Evolutionary conservation across 768 basidiomycete genomes (phyloP).

Genomic region (Strobilomyces echinocephalus): DNA sequence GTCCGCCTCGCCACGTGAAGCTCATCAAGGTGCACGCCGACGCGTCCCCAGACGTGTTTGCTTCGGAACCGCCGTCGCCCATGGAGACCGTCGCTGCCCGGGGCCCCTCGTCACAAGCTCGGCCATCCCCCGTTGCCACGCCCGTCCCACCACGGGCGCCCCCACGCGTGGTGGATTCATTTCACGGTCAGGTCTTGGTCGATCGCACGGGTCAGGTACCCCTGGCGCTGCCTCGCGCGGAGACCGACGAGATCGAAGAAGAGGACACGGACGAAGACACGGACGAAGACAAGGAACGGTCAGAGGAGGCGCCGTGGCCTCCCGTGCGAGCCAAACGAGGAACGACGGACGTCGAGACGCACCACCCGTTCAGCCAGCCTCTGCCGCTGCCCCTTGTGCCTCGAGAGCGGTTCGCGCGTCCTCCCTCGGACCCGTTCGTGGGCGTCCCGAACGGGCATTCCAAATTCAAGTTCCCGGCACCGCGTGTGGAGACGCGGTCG

Average conservation of each 20-base stretch:
- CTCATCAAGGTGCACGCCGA: conserved; percentile 8
- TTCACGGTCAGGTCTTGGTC: conserved; percentile 19
- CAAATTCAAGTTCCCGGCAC: conserved; percentile 13
- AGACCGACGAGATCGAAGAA: background rate
- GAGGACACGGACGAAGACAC: background rate
- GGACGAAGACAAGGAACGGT: too few species aligned
- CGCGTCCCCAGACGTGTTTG: conserved; percentile 13
- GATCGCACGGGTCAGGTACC: conserved; percentile 16
- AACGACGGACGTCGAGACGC: background rate
- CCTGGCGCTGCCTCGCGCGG: background rate
- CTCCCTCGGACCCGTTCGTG: background rate
- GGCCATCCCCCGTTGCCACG: background rate
- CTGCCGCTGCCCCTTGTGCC: background rate
- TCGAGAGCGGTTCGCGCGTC: conserved; percentile 1
- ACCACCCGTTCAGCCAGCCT: conserved; percentile 18
- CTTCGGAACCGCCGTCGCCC: conserved; percentile 17
- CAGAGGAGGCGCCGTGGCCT: conserved; percentile 9
- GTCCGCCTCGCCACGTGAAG: conserved; percentile 1
- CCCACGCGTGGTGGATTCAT: conserved; percentile 17
- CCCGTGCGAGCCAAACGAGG: conserved; percentile 8
- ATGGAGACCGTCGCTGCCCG: background rate
- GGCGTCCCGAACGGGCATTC: background rate
- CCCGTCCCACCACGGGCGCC: conserved; percentile 12
- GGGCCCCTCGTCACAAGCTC: background rate
- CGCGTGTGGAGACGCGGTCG: conserved; percentile 14